phyloP scores from a whole-genome alignment of 2,329 filamentous ascomycete genomes.

The Cercospora citrullina region DNA sequence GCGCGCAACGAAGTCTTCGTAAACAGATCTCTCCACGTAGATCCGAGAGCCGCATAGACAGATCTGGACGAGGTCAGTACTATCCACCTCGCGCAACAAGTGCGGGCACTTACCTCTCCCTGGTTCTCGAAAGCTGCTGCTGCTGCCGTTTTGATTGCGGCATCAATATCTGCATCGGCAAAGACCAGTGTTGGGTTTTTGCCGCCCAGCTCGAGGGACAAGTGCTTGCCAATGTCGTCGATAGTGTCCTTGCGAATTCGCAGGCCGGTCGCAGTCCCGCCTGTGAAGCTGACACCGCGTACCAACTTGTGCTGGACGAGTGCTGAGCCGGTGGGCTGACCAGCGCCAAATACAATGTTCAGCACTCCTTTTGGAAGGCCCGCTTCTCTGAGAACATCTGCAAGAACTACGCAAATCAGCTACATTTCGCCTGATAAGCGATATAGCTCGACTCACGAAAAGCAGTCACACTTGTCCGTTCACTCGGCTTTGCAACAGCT shows the following conservation, averaged over 20 bases:
- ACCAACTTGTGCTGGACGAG: conserved; percentile 53
- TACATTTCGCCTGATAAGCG: background rate
- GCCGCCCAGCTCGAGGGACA: conserved; percentile 52
- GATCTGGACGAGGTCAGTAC: conserved; percentile 4
- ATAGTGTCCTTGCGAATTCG: conserved; percentile 44
- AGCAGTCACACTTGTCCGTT: conserved; percentile 19
- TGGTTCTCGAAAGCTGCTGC: conserved; percentile 21
- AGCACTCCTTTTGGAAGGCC: conserved; percentile 48
- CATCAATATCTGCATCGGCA: conserved; percentile 48
- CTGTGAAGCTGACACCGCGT: conserved; percentile 50
- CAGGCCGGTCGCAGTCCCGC: conserved; percentile 46
- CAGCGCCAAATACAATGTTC: conserved; percentile 42
- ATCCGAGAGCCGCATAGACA: conserved; percentile 20
- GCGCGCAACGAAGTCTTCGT: conserved; percentile 11
- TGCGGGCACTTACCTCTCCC: conserved; percentile 9
- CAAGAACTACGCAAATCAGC: conserved; percentile 9
- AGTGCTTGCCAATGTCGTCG: conserved; percentile 45
- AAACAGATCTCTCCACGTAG: conserved; percentile 15
- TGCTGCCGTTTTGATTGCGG: conserved; percentile 22
- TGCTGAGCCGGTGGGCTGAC: conserved; percentile 40
- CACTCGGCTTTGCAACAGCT: conserved; percentile 17
- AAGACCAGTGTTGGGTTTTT: conserved; percentile 49
- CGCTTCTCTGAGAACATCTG: conserved; percentile 33
- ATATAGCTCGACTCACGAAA: conserved; percentile 10
- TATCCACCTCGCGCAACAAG: no score